Base-by-base conservation (phyloP, 176 grass and related monocot species). In the Tillandsia fasciculata region DNA sequence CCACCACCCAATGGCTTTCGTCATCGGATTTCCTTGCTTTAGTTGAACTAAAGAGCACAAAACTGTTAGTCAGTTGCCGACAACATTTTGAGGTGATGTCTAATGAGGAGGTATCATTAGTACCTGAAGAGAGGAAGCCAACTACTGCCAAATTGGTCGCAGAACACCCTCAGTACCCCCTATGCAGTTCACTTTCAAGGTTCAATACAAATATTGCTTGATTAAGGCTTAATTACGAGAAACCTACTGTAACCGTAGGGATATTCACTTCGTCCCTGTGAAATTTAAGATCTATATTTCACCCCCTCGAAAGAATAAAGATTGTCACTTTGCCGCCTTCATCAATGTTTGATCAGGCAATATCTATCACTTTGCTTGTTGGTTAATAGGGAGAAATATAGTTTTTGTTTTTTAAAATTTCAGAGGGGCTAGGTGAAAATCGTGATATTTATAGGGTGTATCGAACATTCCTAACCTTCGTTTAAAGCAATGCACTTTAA, bases 61-160 rank as follows among this genome's bases (percentile, higher is more conserved):
- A 64, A 65, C 68, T 12, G 71, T 68, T 68, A 66, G 17, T 61
- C 10, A 73, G 18, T 23, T 63, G 12, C 18, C 8, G 8, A 23
- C 13, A 8, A 20, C 13, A 59, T 24, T 59, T 59, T 56, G 51
- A 70, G 22, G 53, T 2, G 4, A 1, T 27, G 28, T 64, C 9
- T 2, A 65, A 28, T 17, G 8, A 75, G 49, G 12, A 75, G 23
- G 52, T 51, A 72, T 61, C 13, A 70, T 58, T 9, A 66, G 68
- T 88, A 96, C 93, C 93, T 97, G 77, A 97, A 97, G 12, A 90
- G 66, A n/a, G 93, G 93, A 90, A 85, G 77, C 93, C 93, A 97
- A 49, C 76, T 89, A 70, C 93, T 89, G 42, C 89, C 77, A 52
- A 85, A 92, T 53, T 85, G 89, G 76, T 59, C 67, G 27, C 70